phyloP scores from a whole-genome alignment of 441 rosid genomes.

The Breynia disticha region DNA sequence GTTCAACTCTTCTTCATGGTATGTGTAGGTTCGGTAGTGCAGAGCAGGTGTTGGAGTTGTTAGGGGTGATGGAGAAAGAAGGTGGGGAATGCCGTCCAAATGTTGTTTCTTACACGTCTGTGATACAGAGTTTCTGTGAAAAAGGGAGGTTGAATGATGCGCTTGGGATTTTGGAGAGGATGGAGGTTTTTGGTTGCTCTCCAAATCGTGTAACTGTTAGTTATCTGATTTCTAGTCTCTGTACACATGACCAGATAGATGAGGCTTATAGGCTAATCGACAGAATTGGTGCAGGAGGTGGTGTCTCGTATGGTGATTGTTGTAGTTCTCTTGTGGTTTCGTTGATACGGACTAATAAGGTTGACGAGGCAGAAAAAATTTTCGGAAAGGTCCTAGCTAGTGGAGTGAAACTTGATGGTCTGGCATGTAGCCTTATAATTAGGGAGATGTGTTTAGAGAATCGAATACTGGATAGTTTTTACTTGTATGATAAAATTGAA shows the following conservation, averaged over 20 bases:
- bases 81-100: constrained; percentile 50
- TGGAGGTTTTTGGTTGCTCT: constrained; percentile 44
- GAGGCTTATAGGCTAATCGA: constrained; percentile 50
- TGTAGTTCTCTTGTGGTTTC: constrained; percentile 51
- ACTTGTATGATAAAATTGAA: constrained; percentile 38
- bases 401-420: constrained; percentile 52
- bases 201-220: constrained; percentile 64
- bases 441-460: constrained; percentile 46
- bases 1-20: constrained; percentile 58
- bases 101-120: constrained; percentile 55
- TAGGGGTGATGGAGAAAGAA: constrained; percentile 60
- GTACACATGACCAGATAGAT: constrained; percentile 32
- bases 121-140: constrained; percentile 51
- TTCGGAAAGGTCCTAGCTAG: constrained; percentile 37
- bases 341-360: constrained; percentile 36
- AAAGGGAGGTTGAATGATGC: constrained; percentile 46
- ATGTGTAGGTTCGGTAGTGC: constrained; percentile 39
- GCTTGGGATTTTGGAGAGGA: constrained; percentile 55
- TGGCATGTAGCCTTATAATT: constrained; percentile 55
- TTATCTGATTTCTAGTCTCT: constrained; percentile 48
- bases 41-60: constrained; percentile 49
- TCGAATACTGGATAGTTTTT: constrained; percentile 47
- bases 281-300: constrained; percentile 35
- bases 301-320: constrained; percentile 52
- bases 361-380: constrained; percentile 47